Base-by-base conservation (phyloP, 1,284 basidiomycete species). In the Heliocybe sulcata region DNA sequence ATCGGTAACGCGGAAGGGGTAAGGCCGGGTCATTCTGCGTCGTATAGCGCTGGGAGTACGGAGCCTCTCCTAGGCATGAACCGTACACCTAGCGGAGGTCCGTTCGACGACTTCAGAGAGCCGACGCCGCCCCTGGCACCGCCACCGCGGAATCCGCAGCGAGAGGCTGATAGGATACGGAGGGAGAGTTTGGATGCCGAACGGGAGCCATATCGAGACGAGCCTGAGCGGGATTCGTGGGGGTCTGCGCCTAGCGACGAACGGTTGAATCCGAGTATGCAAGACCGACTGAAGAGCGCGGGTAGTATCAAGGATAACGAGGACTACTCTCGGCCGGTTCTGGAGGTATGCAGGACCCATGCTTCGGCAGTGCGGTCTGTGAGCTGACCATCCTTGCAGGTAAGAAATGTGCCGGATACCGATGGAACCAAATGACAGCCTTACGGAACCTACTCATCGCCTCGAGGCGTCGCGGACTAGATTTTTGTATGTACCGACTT, bases 61-160 rank as follows among this genome's bases (percentile, higher is more conserved):
- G 86, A 87, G 59, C 83, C 83, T 25, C 70, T 87, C 22, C 66
- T 88, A 52, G 74, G 72, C 8, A 79, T 72, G 55, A 68, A 68
- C 51, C 61, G 57, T 38, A 61, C 58, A 52, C 63, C 60, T 64
- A n/a, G 63, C 9, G 51, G 26, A 4, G 29, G 20, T 35, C 65
- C 58, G 22, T 55, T 65, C 20, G 57, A 56, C 12, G 57, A 59
- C 45, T 57, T 54, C 55, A 66, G 63, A 2, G 63, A 59, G 20
- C 57, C 60, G 12, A 31, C 56, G 19, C 71, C 76, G 27, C 67
- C 64, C n/a, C n/a, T n/a, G n/a, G n/a, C n/a, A 14, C 67, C 70
- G 31, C 80, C 77, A 16, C 75, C 79, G 45, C 70, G 75, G 49
- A 79, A 76, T 59, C 77, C 79, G 25, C 55, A 54, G 54, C 55